These are phyloP conservation scores for Paragyromitra xinjiangensis DNA, from an alignment of 495 filamentous ascomycete genomes.

Conservation along the genomic window DNA sequence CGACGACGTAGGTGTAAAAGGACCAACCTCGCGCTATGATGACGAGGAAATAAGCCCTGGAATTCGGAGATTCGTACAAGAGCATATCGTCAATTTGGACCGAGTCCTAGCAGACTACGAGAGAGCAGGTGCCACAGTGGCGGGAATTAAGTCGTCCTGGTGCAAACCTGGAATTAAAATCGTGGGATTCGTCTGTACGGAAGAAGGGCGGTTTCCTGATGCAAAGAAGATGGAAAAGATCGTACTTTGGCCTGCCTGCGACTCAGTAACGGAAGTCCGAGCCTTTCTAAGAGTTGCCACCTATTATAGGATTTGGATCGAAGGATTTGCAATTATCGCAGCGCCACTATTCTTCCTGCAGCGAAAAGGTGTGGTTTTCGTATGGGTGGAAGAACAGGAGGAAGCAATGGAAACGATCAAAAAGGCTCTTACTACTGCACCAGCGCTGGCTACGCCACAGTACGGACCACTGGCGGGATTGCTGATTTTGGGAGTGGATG, in stretches of 20 bases:
- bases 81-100: constrained; percentile 19
- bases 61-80: not conserved
- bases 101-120: constrained; percentile 18
- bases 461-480: too few relatives aligned
- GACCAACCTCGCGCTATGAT: not conserved
- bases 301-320: too few relatives aligned
- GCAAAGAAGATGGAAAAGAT: not conserved
- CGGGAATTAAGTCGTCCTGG: not conserved
- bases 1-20: not conserved
- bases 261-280: too few relatives aligned
- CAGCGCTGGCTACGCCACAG: not conserved
- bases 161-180: not conserved
- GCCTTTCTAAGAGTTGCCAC: too few relatives aligned
- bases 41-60: not conserved
- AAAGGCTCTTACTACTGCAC: not conserved
- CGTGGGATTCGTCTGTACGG: not conserved
- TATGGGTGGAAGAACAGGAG: not conserved
- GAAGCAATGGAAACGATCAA: not conserved
- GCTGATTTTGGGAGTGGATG: too few relatives aligned
- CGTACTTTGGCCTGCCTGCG: too few relatives aligned
- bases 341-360: constrained; percentile 1
- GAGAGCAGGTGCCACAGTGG: not conserved
- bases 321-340: too few relatives aligned
- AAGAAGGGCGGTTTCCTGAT: not conserved
- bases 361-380: not conserved